These are phyloP conservation scores for Kwoniella bestiolae DNA, from an alignment of 768 basidiomycete species.

Conservation along the genomic window DNA sequence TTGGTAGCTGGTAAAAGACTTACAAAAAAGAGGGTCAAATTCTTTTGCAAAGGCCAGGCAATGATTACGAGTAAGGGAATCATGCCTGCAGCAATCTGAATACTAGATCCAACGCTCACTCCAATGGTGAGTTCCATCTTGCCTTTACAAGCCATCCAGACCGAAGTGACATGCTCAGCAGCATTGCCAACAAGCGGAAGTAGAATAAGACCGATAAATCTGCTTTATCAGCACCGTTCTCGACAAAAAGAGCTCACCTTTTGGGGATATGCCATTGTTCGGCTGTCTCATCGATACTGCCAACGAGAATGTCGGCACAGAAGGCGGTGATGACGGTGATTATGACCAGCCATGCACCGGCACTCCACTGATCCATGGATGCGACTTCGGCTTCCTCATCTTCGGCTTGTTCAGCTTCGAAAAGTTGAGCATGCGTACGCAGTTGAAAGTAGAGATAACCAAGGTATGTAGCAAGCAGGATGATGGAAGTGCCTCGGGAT, in stretches of 20 bases:
- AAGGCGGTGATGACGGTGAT: slow-evolving; percentile 83
- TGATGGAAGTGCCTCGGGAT: slow-evolving; percentile 77
- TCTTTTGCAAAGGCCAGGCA: slow-evolving; percentile 70
- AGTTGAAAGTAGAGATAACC: slow-evolving; percentile 63
- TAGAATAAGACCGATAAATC: slow-evolving; percentile 82
- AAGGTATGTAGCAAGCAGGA: slow-evolving; percentile 74
- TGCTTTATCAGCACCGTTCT: slow-evolving; percentile 14
- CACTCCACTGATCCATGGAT: slow-evolving; percentile 73
- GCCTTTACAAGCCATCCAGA: slow-evolving; percentile 86
- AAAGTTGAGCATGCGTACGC: slow-evolving; percentile 71
- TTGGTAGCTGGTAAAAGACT: slow-evolving; percentile 61
- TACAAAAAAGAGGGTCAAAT: slow-evolving; percentile 76
- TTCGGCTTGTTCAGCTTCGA: slow-evolving; percentile 61
- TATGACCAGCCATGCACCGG: slow-evolving; percentile 66
- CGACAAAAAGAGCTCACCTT: slow-evolving; percentile 29
- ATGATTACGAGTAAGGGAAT: slow-evolving; percentile 84
- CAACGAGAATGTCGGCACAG: slow-evolving; percentile 84
- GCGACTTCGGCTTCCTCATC: slow-evolving; percentile 61
- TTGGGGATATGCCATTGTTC: slow-evolving; percentile 71
- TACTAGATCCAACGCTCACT: slow-evolving; percentile 58
- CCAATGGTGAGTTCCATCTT: slow-evolving; percentile 74
- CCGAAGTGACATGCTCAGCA: slow-evolving; percentile 71
- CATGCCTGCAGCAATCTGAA: slow-evolving; percentile 75
- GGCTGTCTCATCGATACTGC: slow-evolving; percentile 89
- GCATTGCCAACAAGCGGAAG: slow-evolving; percentile 75